These are phyloP conservation scores for Hypoxylon sp. DNA, from an alignment of 2,329 filamentous ascomycete genomes.

Conservation along the genomic window DNA sequence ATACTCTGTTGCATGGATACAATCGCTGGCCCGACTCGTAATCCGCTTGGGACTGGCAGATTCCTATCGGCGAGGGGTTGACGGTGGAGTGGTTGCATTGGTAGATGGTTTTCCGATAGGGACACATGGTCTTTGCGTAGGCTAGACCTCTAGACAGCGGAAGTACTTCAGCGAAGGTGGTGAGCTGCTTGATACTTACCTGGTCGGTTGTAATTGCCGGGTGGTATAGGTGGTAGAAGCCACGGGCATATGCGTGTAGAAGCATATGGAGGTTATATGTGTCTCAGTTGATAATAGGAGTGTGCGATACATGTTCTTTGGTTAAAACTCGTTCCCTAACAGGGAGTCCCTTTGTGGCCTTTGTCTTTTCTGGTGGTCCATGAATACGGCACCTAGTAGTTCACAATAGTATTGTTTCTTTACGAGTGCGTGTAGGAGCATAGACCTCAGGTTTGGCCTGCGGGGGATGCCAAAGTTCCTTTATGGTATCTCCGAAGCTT, in stretches of 20 bases:
- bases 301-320: background rate
- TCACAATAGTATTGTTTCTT: background rate
- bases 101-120: slow-evolving; percentile 45
- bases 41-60: slow-evolving; percentile 39
- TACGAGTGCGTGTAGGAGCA: background rate
- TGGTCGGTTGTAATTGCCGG: background rate
- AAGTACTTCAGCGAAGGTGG: background rate
- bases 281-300: background rate
- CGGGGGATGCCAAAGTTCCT: background rate
- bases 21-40: slow-evolving; percentile 17
- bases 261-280: slow-evolving; percentile 2
- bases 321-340: background rate
- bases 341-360: background rate
- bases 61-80: slow-evolving; percentile 17
- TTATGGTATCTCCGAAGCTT: background rate
- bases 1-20: slow-evolving; percentile 37
- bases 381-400: background rate
- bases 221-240: background rate
- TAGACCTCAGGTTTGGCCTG: background rate
- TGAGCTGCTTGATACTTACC: slow-evolving; percentile 1
- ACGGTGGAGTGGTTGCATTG: slow-evolving; percentile 47
- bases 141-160: background rate
- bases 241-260: background rate
- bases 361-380: background rate
- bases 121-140: slow-evolving; percentile 44